Conservation (phyloP, 1,284 basidiomycete species). For the Mycena citricolor region DNA sequence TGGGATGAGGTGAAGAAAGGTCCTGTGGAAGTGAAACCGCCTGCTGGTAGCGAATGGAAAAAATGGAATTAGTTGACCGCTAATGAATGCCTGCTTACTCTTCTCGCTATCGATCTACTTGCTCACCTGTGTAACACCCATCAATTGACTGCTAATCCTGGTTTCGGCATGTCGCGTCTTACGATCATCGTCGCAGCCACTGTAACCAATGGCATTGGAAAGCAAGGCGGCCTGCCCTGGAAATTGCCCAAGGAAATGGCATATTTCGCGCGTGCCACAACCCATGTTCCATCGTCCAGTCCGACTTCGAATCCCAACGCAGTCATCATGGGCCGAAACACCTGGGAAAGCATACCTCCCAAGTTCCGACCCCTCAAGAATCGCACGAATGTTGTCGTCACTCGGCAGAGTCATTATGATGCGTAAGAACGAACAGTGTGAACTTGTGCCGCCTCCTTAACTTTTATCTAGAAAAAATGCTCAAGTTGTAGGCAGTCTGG, state of each 20-base stretch:
- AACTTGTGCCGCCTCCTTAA: too few relatives aligned
- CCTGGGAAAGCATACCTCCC: conserved; percentile 96
- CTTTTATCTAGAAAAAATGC: too few relatives aligned
- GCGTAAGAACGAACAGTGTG: conserved; percentile 52
- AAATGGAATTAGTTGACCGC: conserved; percentile 53
- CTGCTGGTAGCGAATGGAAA: conserved; percentile 79
- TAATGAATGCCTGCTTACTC: conserved; percentile 13
- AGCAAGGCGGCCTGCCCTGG: conserved; percentile 83
- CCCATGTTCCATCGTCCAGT: too few relatives aligned
- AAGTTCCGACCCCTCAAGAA: conserved; percentile 83
- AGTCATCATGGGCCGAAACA: conserved; percentile 95
- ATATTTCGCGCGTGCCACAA: conserved; percentile 87
- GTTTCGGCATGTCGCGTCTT: conserved; percentile 51
- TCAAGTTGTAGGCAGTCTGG: too few relatives aligned
- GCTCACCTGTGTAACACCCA: conserved; percentile 8
- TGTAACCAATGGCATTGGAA: conserved; percentile 84
- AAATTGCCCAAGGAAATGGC: conserved; percentile 87
- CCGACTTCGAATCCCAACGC: conserved; percentile 65
- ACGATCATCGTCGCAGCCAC: conserved; percentile 96
- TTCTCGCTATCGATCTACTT: conserved; percentile 10
- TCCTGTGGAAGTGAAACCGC: conserved; percentile 74
- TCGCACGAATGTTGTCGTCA: conserved; percentile 83
- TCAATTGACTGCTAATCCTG: conserved; percentile 9
- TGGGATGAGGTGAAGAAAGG: conserved; percentile 84
- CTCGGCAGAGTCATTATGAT: conserved; percentile 58